A percentile compares a stretch with the other conserved stretches of the same genome.
Evolutionary conservation across 1,284 basidiomycete species (phyloP).

Genomic region (Tremellales sp.): DNA sequence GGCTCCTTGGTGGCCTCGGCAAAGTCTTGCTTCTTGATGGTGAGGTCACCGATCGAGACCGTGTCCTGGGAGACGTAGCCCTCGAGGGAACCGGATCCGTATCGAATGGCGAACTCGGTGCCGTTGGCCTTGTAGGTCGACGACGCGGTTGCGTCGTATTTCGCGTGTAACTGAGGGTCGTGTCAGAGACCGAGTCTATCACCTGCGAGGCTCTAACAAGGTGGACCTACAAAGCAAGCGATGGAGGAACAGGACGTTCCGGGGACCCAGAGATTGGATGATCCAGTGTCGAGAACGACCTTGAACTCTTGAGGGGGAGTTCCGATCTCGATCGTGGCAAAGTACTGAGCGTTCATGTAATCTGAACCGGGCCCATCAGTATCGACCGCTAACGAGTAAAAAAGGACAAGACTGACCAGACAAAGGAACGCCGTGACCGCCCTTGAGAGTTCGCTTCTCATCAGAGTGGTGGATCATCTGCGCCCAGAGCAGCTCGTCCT

Average conservation of each 20-base stretch:
- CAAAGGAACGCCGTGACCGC: conserved; percentile 84
- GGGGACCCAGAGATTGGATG: conserved; percentile 61
- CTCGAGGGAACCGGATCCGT: conserved; percentile 96
- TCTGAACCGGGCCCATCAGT: conserved; percentile 52
- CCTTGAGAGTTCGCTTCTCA: conserved; percentile 56
- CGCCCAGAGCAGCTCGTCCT: conserved; percentile 72
- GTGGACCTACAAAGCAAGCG: conserved; percentile 74
- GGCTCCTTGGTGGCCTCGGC: conserved; percentile 97
- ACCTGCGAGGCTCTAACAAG: background rate
- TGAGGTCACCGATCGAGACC: conserved; percentile 79
- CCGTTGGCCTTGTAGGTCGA: conserved; percentile 91
- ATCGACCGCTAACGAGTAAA: background rate
- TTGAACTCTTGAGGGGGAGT: conserved; percentile 54
- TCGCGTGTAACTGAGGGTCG: conserved; percentile 63
- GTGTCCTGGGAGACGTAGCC: conserved; percentile 89
- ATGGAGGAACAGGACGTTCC: conserved; percentile 86
- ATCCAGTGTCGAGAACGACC: conserved; percentile 59
- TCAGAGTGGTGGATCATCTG: conserved; percentile 52
- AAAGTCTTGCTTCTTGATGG: conserved; percentile 76
- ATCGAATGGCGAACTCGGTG: conserved; percentile 84
- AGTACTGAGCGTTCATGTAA: conserved; percentile 99
- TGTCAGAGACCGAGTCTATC: background rate
- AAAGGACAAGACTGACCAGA: conserved; percentile 61
- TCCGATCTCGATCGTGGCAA: conserved; percentile 76
- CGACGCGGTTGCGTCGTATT: conserved; percentile 83